These are phyloP conservation scores for Vaccinium macrocarpon DNA, from an alignment of 148 eudicot species.

Conservation along the genomic window DNA sequence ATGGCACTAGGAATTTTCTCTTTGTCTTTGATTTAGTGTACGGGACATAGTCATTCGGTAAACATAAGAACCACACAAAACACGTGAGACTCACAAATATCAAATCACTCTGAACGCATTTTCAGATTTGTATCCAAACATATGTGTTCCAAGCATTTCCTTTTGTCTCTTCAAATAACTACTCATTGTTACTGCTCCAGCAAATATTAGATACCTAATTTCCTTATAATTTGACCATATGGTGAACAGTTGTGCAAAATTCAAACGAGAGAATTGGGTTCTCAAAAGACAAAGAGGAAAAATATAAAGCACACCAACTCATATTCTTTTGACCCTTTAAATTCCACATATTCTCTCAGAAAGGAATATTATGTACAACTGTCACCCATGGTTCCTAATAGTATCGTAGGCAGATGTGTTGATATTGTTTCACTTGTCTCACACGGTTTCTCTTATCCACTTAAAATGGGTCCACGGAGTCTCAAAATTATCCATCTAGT, in stretches of 20 bases:
- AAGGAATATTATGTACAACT: neutral
- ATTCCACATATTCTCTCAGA: neutral
- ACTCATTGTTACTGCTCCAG: neutral
- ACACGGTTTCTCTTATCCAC: neutral
- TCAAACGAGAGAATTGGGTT: slow-evolving; percentile 10
- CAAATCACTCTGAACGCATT: neutral
- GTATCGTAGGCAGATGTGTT: neutral
- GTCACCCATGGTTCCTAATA: neutral
- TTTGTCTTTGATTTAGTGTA: neutral
- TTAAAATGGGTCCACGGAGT: neutral
- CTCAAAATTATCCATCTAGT: neutral
- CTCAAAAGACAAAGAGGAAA: slow-evolving; percentile 1
- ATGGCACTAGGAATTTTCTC: neutral
- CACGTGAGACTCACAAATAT: neutral
- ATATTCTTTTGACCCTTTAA: slow-evolving; percentile 8
- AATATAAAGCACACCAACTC: slow-evolving; percentile 13
- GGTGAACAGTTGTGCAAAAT: neutral
- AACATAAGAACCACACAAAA: neutral
- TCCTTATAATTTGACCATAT: no score
- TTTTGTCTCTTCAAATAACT: neutral
- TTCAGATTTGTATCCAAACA: neutral
- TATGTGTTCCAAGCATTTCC: neutral
- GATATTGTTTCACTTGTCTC: neutral
- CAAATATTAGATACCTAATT: neutral
- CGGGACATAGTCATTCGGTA: neutral